Percentiles rank a stretch among this genome's conserved stretches.
phyloP scores from a whole-genome alignment of 805 yeast species.

The Lipomyces oligophaga region DNA sequence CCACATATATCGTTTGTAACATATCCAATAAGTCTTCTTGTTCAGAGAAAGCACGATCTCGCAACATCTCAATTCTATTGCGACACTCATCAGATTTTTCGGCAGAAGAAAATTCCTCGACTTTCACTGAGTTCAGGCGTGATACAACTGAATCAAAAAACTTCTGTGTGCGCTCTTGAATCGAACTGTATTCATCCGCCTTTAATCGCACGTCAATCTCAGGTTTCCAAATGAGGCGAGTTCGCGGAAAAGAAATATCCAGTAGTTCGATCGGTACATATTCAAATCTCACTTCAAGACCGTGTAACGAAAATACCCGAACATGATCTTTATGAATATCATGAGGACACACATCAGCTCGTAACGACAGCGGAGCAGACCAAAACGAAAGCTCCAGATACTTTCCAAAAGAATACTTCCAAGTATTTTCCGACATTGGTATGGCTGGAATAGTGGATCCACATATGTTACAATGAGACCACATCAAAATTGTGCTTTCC shows the following conservation, averaged over 20 bases:
- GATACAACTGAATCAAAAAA: constrained; percentile 73
- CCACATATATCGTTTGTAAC: constrained; percentile 51
- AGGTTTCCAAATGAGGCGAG: constrained; percentile 67
- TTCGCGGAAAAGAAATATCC: constrained; percentile 73
- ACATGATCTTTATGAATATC: constrained; percentile 78
- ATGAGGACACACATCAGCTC: constrained; percentile 71
- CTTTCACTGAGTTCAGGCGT: constrained; percentile 71
- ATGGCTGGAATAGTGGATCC: constrained; percentile 67
- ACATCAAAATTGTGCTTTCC: constrained; percentile 70
- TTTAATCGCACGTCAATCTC: constrained; percentile 66
- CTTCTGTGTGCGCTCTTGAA: constrained; percentile 49
- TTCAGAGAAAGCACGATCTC: constrained; percentile 51
- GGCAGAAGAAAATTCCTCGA: constrained; percentile 59
- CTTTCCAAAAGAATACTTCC: constrained; percentile 91
- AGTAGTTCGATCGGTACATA: constrained; percentile 70
- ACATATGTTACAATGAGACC: constrained; percentile 89
- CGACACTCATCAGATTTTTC: constrained; percentile 71
- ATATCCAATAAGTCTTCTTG: constrained; percentile 43
- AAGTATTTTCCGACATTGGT: constrained; percentile 80
- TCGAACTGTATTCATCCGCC: constrained; percentile 53
- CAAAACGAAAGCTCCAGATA: constrained; percentile 83
- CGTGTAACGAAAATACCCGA: constrained; percentile 78
- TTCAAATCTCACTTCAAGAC: constrained; percentile 73
- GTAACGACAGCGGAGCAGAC: constrained; percentile 52
- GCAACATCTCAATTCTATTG: constrained; percentile 54